Conservation (phyloP, 75 land plant species). For the Larix kaempferi region DNA sequence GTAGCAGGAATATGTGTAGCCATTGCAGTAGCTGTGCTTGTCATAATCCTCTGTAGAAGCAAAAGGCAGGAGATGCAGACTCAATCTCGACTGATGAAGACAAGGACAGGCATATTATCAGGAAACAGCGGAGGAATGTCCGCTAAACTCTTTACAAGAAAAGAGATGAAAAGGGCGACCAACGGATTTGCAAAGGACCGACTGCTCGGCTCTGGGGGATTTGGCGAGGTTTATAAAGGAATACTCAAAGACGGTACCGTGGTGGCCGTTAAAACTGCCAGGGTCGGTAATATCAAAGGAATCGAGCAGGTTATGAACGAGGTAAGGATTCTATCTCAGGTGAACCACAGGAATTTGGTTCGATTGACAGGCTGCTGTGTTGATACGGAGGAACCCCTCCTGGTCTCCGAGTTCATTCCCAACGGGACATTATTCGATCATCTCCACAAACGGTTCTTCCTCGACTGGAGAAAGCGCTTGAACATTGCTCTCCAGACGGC, state of each 20-base stretch:
- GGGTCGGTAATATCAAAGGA: conserved; percentile 44
- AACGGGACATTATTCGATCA: conserved; percentile 62
- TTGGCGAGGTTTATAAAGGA: conserved; percentile 67
- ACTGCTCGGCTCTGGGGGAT: conserved; percentile 60
- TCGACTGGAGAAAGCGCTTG: conserved; percentile 43
- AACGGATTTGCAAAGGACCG: conserved; percentile 41
- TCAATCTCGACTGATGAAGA: conserved; percentile 25
- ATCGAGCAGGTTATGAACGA: conserved; percentile 68
- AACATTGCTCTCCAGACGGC: conserved; percentile 48
- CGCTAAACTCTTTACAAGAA: conserved; percentile 50
- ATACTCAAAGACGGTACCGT: conserved; percentile 38
- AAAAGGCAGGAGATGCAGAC: conserved; percentile 27
- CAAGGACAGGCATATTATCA: conserved; percentile 45
- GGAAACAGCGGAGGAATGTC: conserved; percentile 30
- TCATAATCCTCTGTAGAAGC: conserved; percentile 21
- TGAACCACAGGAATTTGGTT: conserved; percentile 62
- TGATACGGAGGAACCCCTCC: conserved; percentile 52
- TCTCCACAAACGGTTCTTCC: conserved; percentile 16
- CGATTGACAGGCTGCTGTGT: conserved; percentile 69
- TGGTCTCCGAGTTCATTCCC: conserved; percentile 61
- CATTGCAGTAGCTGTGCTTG: conserved; percentile 8
- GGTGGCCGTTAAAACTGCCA: conserved; percentile 59
- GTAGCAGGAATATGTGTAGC: conserved; percentile 19
- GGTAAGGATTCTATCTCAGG: conserved; percentile 55
- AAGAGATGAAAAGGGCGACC: conserved; percentile 57